Conservation (phyloP, 2,329 filamentous ascomycete genomes). For the Zasmidium cellare region DNA sequence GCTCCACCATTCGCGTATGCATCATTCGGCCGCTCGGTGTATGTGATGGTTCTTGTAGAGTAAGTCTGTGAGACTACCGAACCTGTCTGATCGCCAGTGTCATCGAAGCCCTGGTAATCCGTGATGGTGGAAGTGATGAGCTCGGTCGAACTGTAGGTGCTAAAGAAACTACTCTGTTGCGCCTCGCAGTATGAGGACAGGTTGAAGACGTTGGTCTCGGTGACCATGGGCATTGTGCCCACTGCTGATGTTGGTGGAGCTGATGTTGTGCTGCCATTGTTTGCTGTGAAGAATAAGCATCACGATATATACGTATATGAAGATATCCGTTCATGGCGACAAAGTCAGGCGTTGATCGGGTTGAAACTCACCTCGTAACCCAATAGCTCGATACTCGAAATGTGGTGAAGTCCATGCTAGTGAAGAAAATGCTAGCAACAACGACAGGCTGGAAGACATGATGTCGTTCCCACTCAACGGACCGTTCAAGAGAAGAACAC, state of each 20-base stretch:
- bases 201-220: slow-evolving; percentile 3
- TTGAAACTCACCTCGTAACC: neutral
- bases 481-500: neutral
- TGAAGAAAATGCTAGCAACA: neutral
- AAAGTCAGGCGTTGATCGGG: no score
- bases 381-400: neutral
- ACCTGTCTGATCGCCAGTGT: slow-evolving; percentile 8
- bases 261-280: neutral
- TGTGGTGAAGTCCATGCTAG: neutral
- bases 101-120: slow-evolving; percentile 11
- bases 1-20: slow-evolving; percentile 10
- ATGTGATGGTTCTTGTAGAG: slow-evolving; percentile 9
- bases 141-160: slow-evolving; percentile 4
- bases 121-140: slow-evolving; percentile 10
- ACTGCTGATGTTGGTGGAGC: neutral
- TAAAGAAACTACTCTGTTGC: slow-evolving; percentile 4
- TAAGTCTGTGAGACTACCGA: slow-evolving; percentile 11
- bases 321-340: no score
- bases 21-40: slow-evolving; percentile 7
- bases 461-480: neutral
- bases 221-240: neutral
- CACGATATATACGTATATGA: no score
- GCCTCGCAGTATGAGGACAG: slow-evolving; percentile 7
- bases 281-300: neutral
- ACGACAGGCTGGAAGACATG: neutral